phyloP scores from a whole-genome alignment of 1,284 basidiomycete species.

The Wolfiporia cocos region DNA sequence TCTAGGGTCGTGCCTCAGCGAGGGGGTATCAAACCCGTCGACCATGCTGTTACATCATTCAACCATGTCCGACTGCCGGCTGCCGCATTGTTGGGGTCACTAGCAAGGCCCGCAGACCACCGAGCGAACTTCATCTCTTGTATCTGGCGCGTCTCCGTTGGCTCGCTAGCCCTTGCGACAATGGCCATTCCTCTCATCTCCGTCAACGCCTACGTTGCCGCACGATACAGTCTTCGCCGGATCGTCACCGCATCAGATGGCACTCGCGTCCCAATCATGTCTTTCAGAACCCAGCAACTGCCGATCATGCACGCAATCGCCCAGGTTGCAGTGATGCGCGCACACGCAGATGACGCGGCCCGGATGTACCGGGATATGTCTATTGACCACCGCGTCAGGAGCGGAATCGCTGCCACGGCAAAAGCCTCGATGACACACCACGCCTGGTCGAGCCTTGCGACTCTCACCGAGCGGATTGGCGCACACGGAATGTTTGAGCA shows the following conservation, averaged over 20 bases:
- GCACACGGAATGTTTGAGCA: slow-evolving; percentile 24
- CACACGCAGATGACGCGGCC: slow-evolving; percentile 18
- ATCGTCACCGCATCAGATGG: slow-evolving; percentile 18
- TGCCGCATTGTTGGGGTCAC: slow-evolving; percentile 27
- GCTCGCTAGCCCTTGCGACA: slow-evolving; percentile 27
- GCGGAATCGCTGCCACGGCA: slow-evolving; percentile 16
- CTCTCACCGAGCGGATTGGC: slow-evolving; percentile 17
- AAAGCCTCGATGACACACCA: slow-evolving; percentile 18
- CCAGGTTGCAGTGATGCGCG: slow-evolving; percentile 27
- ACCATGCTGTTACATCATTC: slow-evolving; percentile 34
- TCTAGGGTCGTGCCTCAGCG: slow-evolving; percentile 29
- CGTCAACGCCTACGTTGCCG: slow-evolving; percentile 24
- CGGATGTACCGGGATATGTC: slow-evolving; percentile 18
- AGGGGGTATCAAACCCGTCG: slow-evolving; percentile 29
- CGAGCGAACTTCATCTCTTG: slow-evolving; percentile 24
- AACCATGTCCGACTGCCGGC: slow-evolving; percentile 29
- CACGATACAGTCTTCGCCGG: slow-evolving; percentile 30
- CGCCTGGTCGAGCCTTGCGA: slow-evolving; percentile 6
- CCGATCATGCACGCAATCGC: slow-evolving; percentile 31
- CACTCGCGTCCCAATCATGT: slow-evolving; percentile 26
- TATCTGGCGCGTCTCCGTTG: slow-evolving; percentile 31
- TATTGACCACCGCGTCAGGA: slow-evolving; percentile 18
- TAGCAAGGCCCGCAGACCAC: slow-evolving; percentile 17
- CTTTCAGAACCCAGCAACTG: slow-evolving; percentile 35
- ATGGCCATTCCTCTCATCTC: slow-evolving; percentile 23